Evolutionary conservation across 495 filamentous ascomycete genomes (phyloP).

Genomic region (Lepidopterella palustris): DNA sequence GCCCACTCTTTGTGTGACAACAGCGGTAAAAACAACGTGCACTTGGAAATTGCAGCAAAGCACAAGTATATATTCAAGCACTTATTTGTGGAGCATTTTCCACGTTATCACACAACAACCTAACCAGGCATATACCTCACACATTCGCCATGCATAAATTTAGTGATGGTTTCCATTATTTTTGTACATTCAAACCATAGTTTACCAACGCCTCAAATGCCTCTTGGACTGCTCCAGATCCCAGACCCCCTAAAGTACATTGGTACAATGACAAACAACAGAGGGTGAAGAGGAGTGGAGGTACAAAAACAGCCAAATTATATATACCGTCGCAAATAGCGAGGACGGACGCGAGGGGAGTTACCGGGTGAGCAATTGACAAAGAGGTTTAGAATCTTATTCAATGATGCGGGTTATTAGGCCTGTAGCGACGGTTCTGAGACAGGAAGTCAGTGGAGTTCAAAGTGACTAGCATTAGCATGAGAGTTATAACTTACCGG

Average conservation of each 20-base stretch:
- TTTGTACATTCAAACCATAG: background rate
- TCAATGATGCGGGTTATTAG: conserved; percentile 22
- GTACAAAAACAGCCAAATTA: background rate
- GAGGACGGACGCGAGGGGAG: background rate
- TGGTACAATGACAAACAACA: background rate
- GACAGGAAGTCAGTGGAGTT: background rate
- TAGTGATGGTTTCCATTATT: background rate
- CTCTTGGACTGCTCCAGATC: background rate
- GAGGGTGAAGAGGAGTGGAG: background rate
- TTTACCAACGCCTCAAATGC: background rate
- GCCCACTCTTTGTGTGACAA: too few species aligned
- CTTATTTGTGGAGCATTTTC: too few species aligned
- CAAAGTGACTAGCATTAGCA: background rate
- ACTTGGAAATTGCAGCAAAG: too few species aligned
- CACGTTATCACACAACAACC: too few species aligned
- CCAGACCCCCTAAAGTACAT: background rate
- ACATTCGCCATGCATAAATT: too few species aligned
- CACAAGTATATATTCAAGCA: too few species aligned
- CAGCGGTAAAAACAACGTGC: too few species aligned
- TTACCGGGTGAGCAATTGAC: background rate
- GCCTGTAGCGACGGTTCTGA: conserved; percentile 26
- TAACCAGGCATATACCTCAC: too few species aligned
- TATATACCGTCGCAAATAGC: background rate
- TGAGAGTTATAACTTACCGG: conserved; percentile 32
- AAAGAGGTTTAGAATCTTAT: conserved; percentile 2